A percentile compares a stretch with the other conserved stretches of the same genome.
These are phyloP conservation scores for Penicillium coprophilum DNA, from an alignment of 495 filamentous ascomycete species.

Conservation along the genomic window DNA sequence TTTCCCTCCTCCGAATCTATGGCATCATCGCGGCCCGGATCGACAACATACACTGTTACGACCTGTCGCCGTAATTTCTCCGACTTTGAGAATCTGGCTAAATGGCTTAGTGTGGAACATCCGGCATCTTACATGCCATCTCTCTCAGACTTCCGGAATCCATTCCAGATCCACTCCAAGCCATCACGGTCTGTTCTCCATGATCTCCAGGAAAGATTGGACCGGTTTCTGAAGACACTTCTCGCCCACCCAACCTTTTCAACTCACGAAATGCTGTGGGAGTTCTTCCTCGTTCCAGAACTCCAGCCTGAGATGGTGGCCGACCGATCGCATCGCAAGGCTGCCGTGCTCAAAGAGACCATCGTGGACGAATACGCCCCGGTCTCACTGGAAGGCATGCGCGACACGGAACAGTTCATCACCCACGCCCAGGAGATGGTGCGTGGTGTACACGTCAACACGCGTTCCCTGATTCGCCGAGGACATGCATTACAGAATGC, in stretches of 20 bases:
- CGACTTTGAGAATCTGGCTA: slow-evolving; percentile 90
- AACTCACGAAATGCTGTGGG: slow-evolving; percentile 97
- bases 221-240: slow-evolving; percentile 82
- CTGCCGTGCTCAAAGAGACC: slow-evolving; percentile 74
- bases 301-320: slow-evolving; percentile 87
- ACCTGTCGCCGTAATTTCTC: slow-evolving; percentile 86
- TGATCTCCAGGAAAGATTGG: slow-evolving; percentile 83
- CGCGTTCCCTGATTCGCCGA: slow-evolving; percentile 70
- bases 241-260: slow-evolving; percentile 90
- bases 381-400: slow-evolving; percentile 65
- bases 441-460: slow-evolving; percentile 76
- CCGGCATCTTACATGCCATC: slow-evolving; percentile 92
- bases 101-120: slow-evolving; percentile 85
- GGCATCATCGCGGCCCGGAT: slow-evolving; percentile 40
- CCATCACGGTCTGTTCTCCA: slow-evolving; percentile 84
- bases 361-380: slow-evolving; percentile 85
- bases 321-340: slow-evolving; percentile 82
- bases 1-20: slow-evolving; percentile 32
- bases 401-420: slow-evolving; percentile 92
- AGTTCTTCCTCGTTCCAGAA: slow-evolving; percentile 97
- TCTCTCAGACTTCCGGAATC: slow-evolving; percentile 74
- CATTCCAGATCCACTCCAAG: slow-evolving; percentile 88
- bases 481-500: slow-evolving; percentile 39
- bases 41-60: slow-evolving; percentile 80
- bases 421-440: slow-evolving; percentile 86